These are phyloP conservation scores for Alternaria sp. DNA, from an alignment of 2,329 filamentous ascomycete genomes.

Conservation along the genomic window DNA sequence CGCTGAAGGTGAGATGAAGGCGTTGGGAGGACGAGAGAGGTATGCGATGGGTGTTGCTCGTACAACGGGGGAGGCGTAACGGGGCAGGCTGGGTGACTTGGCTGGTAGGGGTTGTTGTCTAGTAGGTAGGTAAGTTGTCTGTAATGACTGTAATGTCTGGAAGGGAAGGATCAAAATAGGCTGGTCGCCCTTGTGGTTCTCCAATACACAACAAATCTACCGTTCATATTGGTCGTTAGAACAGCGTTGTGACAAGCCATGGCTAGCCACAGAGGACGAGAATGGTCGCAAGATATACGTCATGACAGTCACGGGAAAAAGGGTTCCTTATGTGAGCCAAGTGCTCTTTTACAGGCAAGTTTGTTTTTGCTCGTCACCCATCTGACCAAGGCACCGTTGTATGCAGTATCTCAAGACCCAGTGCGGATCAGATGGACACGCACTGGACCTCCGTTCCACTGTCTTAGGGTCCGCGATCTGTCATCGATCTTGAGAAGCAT, in stretches of 20 bases:
- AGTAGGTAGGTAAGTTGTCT: no score
- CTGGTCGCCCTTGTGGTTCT: no score
- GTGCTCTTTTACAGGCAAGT: neutral
- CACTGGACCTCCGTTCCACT: neutral
- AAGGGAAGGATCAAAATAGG: no score
- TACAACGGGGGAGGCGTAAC: no score
- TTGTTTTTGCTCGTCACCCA: neutral
- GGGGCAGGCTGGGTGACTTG: no score
- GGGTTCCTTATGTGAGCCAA: neutral
- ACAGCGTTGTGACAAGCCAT: neutral
- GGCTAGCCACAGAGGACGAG: neutral
- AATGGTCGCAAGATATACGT: neutral
- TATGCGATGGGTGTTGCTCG: no score
- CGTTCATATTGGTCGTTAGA: neutral
- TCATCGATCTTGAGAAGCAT: constrained; percentile 1
- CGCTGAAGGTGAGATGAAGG: no score
- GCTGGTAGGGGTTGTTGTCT: no score
- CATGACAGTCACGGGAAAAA: neutral
- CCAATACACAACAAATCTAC: no score
- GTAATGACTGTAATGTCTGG: no score
- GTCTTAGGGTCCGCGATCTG: neutral
- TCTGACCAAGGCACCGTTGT: neutral
- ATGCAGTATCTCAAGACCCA: neutral
- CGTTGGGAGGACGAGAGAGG: no score
- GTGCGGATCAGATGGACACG: neutral